Percentiles rank a stretch among this genome's conserved stretches.
Evolutionary conservation across 306 rosid genomes (phyloP).

Genomic region (Betula pendula): DNA sequence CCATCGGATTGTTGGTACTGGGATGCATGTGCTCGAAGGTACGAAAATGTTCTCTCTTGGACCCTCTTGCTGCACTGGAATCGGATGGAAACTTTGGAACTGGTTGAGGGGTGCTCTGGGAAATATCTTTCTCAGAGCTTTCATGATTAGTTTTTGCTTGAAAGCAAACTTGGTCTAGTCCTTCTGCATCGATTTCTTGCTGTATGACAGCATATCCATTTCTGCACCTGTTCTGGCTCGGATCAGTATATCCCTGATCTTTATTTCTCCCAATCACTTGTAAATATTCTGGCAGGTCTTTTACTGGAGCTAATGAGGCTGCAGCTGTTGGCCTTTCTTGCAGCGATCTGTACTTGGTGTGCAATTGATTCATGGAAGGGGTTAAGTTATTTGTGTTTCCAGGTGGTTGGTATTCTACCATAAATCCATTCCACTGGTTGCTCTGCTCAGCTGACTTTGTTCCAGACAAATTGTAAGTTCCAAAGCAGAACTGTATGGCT

Average conservation of each 20-base stretch:
- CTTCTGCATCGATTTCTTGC: constrained; percentile 37
- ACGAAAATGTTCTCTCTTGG: constrained; percentile 47
- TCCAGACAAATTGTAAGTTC: constrained; percentile 24
- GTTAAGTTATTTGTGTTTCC: constrained; percentile 25
- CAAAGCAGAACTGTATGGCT: constrained; percentile 28
- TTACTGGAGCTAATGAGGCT: constrained; percentile 28
- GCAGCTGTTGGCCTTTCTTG: constrained; percentile 39
- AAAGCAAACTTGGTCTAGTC: constrained; percentile 23
- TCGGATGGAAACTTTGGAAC: constrained; percentile 35
- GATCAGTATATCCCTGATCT: constrained; percentile 36
- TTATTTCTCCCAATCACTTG: constrained; percentile 23
- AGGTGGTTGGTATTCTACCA: constrained; percentile 36
- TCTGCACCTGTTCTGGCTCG: constrained; percentile 30
- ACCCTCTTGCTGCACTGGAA: constrained; percentile 42
- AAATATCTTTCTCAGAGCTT: constrained; percentile 34
- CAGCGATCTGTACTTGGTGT: constrained; percentile 13
- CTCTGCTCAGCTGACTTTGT: constrained; percentile 34
- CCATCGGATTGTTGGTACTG: constrained; percentile 32
- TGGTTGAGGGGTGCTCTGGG: constrained; percentile 27
- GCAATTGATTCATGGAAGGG: constrained; percentile 34
- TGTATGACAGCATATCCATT: constrained; percentile 32
- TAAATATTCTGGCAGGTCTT: constrained; percentile 31
- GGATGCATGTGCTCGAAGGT: constrained; percentile 28
- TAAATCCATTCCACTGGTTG: constrained; percentile 24
- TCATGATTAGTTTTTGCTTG: constrained; percentile 35